Evolutionary conservation across 352 stramenopile genomes (phyloP), one percentile per base, ranked within the genome.

Genomic region (Pythium angustatum): DNA sequence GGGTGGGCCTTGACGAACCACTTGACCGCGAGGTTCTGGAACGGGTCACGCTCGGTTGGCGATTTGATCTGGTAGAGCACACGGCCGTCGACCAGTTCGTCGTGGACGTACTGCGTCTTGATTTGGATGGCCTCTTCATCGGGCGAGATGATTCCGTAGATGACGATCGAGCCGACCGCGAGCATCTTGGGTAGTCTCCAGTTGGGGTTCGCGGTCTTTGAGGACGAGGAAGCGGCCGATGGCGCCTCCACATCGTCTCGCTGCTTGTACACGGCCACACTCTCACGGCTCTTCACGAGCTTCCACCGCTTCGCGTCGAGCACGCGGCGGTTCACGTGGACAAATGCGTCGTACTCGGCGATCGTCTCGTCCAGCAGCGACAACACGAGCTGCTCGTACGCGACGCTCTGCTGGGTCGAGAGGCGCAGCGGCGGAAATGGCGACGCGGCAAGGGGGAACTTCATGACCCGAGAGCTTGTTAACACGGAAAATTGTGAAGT

Each of bases 141-240:
- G 62, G 58, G 55, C 38, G 76, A 72, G 45, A 81, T 64, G 9
- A 66, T 76, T 12, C 79, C 79, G 55, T 85, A 88, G 64, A 88
- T 81, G 41, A 73, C 50, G 31, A 89, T 75, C 51, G 72, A 70
- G 36, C 78, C 82, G n/a, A 80, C 72, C 17, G 81, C 63, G 14
- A 86, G 62, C 48, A 90, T 56, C 64, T 75, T 78, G 43, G 72
- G 71, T 27, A 71, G 49, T 41, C 73, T 72, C n/a, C 78, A 19
- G 38, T 44, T 68, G 6, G 68, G 71, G 34, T 79, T 58, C 75
- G 38, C 75, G 8, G 38, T 5, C 12, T 44, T 44, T 14, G 70
- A 9, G 19, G 33, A 49, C n/a, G 26, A 8, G 6, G n/a, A 8
- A 27, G 41, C 21, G n/a, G n/a, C n/a, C n/a, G n/a, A n/a, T n/a